Base-by-base conservation (phyloP, 345 rosid genomes). In the Eucalyptus paniculata region DNA sequence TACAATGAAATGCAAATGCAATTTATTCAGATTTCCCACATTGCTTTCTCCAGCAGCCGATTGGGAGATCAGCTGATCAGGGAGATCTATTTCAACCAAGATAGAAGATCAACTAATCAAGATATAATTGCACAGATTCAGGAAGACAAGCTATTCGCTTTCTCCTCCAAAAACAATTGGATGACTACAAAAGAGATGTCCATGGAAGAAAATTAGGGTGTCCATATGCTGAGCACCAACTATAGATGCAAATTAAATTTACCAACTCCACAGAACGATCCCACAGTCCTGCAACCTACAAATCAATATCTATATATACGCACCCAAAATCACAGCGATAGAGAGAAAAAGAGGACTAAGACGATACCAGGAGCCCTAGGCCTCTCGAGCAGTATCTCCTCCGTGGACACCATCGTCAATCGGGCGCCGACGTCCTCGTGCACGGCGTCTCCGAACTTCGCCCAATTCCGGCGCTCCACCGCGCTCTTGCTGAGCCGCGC, bases 371-470 rank as follows among this genome's bases (percentile, higher is more conserved):
- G 96, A 34, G 94, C 94, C 32, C 93, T 93, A 10, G 97, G 95
- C 26, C 95, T 93, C 91, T 95, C 96, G 9, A 97, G 90, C 32
- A 94, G 86, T 87, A 96, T 94, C 92, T 95, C 97, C 90, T 95
- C 98, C 5, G 97, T 94, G 19, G 98, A 97, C 47, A 94, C 96
- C 96, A 95, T 94, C 44, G 98, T 96, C 88, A 96, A 96, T 65
- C 92, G 92, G 44, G 91, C 90, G 26, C 95, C 95, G 85, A 94
- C 96, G 9, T 95, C 97, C 87, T 96, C 96, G 58, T 91, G 94
- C 1, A 93, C 96, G 1, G 98, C 98, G 86, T 95, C 97, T 5
- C 98, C 99, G 62, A 97, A 96, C 93, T 94, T 95, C 49, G 93
- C 83, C 98, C 96, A 96, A 40, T 89, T 92, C 81, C 97, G 90